Base-by-base conservation (phyloP, 23 red algal species). In the Gracilaria domingensis region DNA sequence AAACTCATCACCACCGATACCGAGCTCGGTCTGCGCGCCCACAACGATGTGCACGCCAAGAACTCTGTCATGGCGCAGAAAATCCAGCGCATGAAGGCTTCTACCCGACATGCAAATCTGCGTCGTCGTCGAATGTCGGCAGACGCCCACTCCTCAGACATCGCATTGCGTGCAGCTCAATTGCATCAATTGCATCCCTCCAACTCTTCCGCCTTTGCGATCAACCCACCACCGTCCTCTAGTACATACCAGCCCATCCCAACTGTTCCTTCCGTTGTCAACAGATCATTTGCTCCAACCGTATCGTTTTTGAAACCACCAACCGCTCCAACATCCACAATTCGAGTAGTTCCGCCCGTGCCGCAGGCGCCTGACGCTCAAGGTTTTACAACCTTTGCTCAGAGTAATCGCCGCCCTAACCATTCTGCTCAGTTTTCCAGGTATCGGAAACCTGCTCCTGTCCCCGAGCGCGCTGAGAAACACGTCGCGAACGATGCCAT, bases 1-100 rank as follows among this genome's bases (percentile, higher is more conserved):
- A 59, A 90, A 26, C 72, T 90, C 32, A 74, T 90, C 35, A 64
- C 50, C 49, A 80, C 70, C 74, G 87, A 90, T 81, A 62, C 58
- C 53, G 74, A 90, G 50, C 74, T 90, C 57, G 87, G 87, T 26
- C 18, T 49, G 40, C 87, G 87, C 60, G 74, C 87, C 37, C 62
- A 71, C 45, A 87, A 73, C 67, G 84, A 87, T 35, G 67, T 71
- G 11, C 64, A 75, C 18, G 50, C 51, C 30, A 87, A 87, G 47
- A 73, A 66, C 84, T 73, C 66, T 7, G 69, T 45, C 49, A 75
- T 87, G 66, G 84, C 84, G 24, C 64, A 87, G 39, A 87, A 87
- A 55, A 87, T 87, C 20, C 84, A 76, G 20, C 65, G 69, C 39
- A 66, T 87, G 50, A 66, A 71, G 33, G 67, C 64, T 32, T 66